Evolutionary conservation across 805 yeast genomes (phyloP), one percentile per base, ranked within the genome.

Genomic region (Ogataea haglerorum): DNA sequence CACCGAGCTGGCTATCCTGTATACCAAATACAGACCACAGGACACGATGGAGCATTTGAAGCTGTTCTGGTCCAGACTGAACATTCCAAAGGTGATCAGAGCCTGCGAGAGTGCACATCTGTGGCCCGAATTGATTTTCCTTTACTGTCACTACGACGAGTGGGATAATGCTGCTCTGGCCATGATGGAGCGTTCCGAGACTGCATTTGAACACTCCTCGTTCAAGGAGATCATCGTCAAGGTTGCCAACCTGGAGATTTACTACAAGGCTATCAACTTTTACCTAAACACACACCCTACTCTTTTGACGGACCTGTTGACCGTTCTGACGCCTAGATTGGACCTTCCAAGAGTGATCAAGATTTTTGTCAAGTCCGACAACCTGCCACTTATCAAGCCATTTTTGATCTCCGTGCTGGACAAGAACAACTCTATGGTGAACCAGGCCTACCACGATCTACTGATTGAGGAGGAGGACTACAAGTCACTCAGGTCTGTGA

Each of bases 151-250:
- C 67, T 93, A 93, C 64, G 99, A 93, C 62, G 99, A 93, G 70
- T 93, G 96, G 95, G 99, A 93, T 65, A 93, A 93, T 65, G 99
- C 99, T 46, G 89, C 96, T 25, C 75, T 93, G 61, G 81, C 96
- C 12, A 87, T 93, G 90, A 93, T 93, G 73, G 97, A 93, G 64
- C 88, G 81, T 61, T 83, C 95, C 3, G 87, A 95, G 46, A 84
- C 84, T 53, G 89, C 96, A 13, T 90, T 91, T 58, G 98, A 93
- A 54, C 99, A 93, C 63, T 69, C 80, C 22, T 85, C 95, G 30
- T 93, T 93, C 75, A 93, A 93, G 72, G 98, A 93, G 60, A 82
- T 93, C 34, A 73, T 93, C 47, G 95, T 87, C 47, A 93, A 93
- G 72, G 97, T 90, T 47, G 84, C 96, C 25, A 93, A 93, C 69